Evolutionary conservation across 768 basidiomycete genomes (phyloP), one percentile per base, ranked within the genome.

Genomic region (Phylloporus arenicola): DNA sequence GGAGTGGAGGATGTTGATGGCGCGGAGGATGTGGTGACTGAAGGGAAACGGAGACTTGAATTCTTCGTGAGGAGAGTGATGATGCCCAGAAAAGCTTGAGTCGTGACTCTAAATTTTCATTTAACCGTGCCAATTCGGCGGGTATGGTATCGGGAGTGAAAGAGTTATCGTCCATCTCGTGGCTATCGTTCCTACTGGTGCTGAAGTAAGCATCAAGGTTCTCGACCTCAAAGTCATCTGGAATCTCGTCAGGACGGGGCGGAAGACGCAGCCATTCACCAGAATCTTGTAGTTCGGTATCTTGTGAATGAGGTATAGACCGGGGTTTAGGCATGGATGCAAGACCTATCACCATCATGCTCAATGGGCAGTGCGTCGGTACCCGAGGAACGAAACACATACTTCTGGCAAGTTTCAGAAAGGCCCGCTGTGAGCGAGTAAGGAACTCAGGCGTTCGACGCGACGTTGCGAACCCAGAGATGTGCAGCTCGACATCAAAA

Each of bases 21-120:
- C 60, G 61, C 34, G 70, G 62, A 20, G 49, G 41, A 41, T 48
- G 40, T 3, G 35, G 43, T 13, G 30, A 52, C 31, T 55, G 57
- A 33, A 79, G 68, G 58, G 79, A 86, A n/a, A 93, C 59, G 19
- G 80, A 73, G 4, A 93, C 58, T 14, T 79, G 76, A 8, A 93
- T 70, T 3, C 68, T 76, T 16, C 90, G 79, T 22, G 79, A 74
- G 10, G 85, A 61, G 0, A 94, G 70, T 1, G 80, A 81, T 4
- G 83, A 81, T 3, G 84, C 78, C 89, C 89, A 93, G 68, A 95
- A 92, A 0, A 84, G 81, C 43, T 79, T 81, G 22, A 95, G 69
- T 1, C 92, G 82, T 6, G 75, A 66, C 61, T 92, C 87, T 5
- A 95, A 75, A 58, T 93, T 94, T 12, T 74, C 73, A 54, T 92